Evolutionary conservation across 1,139 yeast genomes (phyloP), one percentile per base, ranked within the genome.

Genomic region (Pneumocystis murina): DNA sequence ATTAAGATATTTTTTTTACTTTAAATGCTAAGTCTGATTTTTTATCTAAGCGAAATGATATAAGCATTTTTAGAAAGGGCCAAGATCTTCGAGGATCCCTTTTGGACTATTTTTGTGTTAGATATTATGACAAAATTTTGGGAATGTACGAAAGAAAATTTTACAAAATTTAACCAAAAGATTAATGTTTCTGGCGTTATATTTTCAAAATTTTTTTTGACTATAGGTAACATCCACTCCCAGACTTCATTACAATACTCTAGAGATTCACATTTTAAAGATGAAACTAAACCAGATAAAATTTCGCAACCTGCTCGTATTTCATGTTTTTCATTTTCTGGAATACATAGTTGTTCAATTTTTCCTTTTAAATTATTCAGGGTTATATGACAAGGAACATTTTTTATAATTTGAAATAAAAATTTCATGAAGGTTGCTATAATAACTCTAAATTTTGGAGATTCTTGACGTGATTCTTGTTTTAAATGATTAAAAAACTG

Each of bases 141-240:
- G 75, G 24, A 20, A 71, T 67, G 39, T 68, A 67, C 54, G 68
- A 62, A 55, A 67, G 66, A 6, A 68, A 64, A 84, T 85, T 90
- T 84, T 3, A 86, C 77, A 66, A 88, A 82, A 0, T 89, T 81
- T 61, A 79, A 79, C 97, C 98, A 92, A 62, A 87, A 84, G 24
- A 81, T 82, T 61, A 81, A 75, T 7, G 86, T 86, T 59, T 91
- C 95, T 2, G 91, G 95, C 0, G 89, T 82, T 65, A 92, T 75
- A 64, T 86, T 89, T 57, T 79, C 76, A 61, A 89, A 76, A 20
- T 86, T 80, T 1, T 72, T 71, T n/a, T 77, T 75, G 38, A 86
- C 75, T 2, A 85, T 71, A 1, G 76, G 77, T 57, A 83, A 73
- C 16, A 87, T 72, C 40, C 86, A 85, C 1, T 74, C 75, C 62